phyloP scores from a whole-genome alignment of 2,329 filamentous ascomycete genomes.

The Fusarium nodosum region DNA sequence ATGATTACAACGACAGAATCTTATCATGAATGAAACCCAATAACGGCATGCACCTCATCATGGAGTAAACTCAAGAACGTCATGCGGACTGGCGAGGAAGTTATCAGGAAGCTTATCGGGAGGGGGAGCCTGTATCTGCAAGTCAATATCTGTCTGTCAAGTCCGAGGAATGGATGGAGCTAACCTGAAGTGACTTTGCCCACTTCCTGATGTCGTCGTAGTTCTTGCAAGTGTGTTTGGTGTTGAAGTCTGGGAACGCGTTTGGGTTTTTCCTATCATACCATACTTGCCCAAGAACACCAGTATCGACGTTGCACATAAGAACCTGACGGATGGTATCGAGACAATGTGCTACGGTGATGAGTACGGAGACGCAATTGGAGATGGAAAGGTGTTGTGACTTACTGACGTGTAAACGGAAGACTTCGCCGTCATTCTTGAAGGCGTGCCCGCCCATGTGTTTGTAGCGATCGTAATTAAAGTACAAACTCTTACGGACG shows the following conservation, averaged over 20 bases:
- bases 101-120: slow-evolving; percentile 32
- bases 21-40: neutral
- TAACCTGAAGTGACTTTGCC: slow-evolving; percentile 66
- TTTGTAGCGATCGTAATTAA: slow-evolving; percentile 71
- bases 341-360: slow-evolving; percentile 63
- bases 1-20: neutral
- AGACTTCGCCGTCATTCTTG: slow-evolving; percentile 66
- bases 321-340: slow-evolving; percentile 73
- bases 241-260: slow-evolving; percentile 74
- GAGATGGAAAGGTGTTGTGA: neutral
- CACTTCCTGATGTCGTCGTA: slow-evolving; percentile 67
- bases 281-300: slow-evolving; percentile 73
- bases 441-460: slow-evolving; percentile 65
- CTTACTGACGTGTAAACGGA: slow-evolving; percentile 70
- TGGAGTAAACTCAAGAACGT: slow-evolving; percentile 38
- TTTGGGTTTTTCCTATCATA: slow-evolving; percentile 59
- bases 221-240: slow-evolving; percentile 69
- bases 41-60: neutral
- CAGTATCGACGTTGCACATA: slow-evolving; percentile 73
- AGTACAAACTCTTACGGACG: slow-evolving; percentile 69
- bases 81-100: slow-evolving; percentile 28
- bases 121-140: slow-evolving; percentile 36
- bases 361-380: neutral
- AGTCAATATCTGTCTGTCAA: neutral
- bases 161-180: neutral